Evolutionary conservation across 306 rosid species (phyloP).

Genomic region (Vigna reflexopilosa): DNA sequence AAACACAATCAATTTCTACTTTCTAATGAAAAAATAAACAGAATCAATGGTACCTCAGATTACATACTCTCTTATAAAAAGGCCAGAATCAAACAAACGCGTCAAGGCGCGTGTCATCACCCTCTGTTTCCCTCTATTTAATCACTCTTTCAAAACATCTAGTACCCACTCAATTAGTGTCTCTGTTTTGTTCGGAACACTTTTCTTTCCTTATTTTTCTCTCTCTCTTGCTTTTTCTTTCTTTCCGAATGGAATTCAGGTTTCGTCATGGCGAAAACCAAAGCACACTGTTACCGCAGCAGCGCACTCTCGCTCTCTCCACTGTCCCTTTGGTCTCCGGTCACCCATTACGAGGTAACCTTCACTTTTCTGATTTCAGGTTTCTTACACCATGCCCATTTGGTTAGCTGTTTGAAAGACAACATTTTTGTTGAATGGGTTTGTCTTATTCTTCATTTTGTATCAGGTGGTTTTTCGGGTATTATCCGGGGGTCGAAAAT

Average conservation of each 20-base stretch:
- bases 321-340: background rate
- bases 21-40: too few species aligned
- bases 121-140: background rate
- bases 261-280: background rate
- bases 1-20: too few species aligned
- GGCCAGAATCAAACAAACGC: background rate
- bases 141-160: background rate
- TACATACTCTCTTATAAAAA: too few species aligned
- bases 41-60: background rate
- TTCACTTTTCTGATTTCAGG: background rate
- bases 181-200: background rate
- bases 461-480: constrained; percentile 10
- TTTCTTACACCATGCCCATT: background rate
- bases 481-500: background rate
- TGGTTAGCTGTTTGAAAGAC: background rate
- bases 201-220: background rate
- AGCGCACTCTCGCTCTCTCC: background rate
- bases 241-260: background rate
- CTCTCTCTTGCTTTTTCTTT: background rate
- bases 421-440: background rate
- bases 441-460: background rate
- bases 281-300: background rate
- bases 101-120: background rate
- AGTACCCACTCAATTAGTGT: background rate
- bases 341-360: background rate